Evolutionary conservation across 306 rosid species (phyloP).

Genomic region (Parietaria judaica): DNA sequence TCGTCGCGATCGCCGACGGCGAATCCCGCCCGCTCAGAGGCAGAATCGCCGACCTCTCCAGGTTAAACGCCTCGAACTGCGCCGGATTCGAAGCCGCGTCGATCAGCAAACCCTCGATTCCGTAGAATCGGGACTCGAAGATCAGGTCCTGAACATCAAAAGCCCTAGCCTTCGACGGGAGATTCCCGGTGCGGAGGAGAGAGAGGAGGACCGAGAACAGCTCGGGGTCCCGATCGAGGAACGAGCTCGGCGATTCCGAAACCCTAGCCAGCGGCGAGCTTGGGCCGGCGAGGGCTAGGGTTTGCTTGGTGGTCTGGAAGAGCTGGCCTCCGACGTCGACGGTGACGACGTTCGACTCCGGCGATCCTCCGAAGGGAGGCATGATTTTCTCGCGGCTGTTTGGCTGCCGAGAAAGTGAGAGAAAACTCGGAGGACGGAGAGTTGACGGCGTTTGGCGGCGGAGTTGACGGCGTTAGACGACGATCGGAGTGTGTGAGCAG

Average conservation of each 20-base stretch:
- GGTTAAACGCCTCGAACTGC: conserved; percentile 79
- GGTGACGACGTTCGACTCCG: conserved; percentile 53
- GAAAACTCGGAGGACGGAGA: not conserved
- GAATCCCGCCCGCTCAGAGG: conserved; percentile 73
- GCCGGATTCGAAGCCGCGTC: conserved; percentile 63
- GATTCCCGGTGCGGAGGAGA: conserved; percentile 81
- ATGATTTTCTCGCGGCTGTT: conserved; percentile 11
- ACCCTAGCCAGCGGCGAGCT: conserved; percentile 47
- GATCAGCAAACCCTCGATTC: conserved; percentile 52
- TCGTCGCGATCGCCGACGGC: conserved; percentile 62
- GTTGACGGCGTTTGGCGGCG: not conserved
- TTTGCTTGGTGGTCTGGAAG: conserved; percentile 86
- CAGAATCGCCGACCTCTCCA: conserved; percentile 47
- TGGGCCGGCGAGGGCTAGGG: conserved; percentile 55
- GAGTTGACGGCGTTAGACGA: not conserved
- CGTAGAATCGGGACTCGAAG: conserved; percentile 64
- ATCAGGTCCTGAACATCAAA: conserved; percentile 73
- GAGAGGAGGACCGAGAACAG: conserved; percentile 74
- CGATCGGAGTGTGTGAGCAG: no score
- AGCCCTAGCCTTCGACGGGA: conserved; percentile 68
- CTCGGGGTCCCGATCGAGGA: conserved; percentile 86
- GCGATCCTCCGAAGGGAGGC: conserved; percentile 34
- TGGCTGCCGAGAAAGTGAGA: not conserved
- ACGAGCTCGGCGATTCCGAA: conserved; percentile 31
- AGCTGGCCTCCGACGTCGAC: conserved; percentile 75